Evolutionary conservation across 2,329 filamentous ascomycete genomes (phyloP).

Genomic region (Chaetothyriales sp.): DNA sequence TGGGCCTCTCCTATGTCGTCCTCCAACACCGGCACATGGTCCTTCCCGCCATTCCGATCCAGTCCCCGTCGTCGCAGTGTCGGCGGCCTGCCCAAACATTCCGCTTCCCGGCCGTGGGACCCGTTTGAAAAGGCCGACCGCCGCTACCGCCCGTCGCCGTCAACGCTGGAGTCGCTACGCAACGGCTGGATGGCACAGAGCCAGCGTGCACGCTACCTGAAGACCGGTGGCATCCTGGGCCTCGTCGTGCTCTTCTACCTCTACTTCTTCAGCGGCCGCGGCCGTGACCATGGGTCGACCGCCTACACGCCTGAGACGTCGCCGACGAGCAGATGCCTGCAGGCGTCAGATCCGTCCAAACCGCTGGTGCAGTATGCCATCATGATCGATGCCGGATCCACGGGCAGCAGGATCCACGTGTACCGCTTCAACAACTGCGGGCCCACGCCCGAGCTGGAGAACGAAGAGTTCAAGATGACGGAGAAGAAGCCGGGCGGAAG

Average conservation of each 20-base stretch:
- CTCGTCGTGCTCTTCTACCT: slow-evolving; percentile 46
- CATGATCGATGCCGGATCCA: slow-evolving; percentile 98
- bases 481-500: slow-evolving; percentile 67
- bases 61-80: slow-evolving; percentile 39
- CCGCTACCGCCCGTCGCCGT: slow-evolving; percentile 20
- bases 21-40: slow-evolving; percentile 41
- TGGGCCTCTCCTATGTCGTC: slow-evolving; percentile 48
- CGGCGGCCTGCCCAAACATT: slow-evolving; percentile 31
- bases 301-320: slow-evolving; percentile 13
- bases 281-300: slow-evolving; percentile 14
- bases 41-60: slow-evolving; percentile 36
- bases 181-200: slow-evolving; percentile 47
- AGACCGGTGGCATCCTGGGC: slow-evolving; percentile 47
- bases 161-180: slow-evolving; percentile 31
- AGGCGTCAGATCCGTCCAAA: slow-evolving; percentile 73
- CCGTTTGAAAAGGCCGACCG: slow-evolving; percentile 35
- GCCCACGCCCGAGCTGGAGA: slow-evolving; percentile 81
- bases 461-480: slow-evolving; percentile 88
- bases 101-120: slow-evolving; percentile 23
- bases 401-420: slow-evolving; percentile 92
- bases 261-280: slow-evolving; percentile 31
- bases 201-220: slow-evolving; percentile 47
- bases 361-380: slow-evolving; percentile 93
- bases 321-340: slow-evolving; percentile 54
- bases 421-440: slow-evolving; percentile 99